Conservation (phyloP, 805 yeast genomes). For the Grigorovia jiainica region DNA sequence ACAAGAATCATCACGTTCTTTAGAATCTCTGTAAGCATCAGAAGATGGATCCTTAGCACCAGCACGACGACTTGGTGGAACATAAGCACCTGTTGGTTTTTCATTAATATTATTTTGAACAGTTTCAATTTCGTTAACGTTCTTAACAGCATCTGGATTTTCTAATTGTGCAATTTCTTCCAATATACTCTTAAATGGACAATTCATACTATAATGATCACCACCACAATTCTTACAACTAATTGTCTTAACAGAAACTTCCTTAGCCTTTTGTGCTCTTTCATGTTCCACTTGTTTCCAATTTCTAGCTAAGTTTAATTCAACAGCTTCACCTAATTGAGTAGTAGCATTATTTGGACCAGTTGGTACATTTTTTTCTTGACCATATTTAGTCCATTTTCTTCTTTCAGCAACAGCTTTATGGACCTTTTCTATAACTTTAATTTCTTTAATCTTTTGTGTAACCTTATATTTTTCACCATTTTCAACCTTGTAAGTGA, state of each 20-base stretch:
- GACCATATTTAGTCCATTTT: conserved; percentile 83
- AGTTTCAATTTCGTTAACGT: conserved; percentile 27
- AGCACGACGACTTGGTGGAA: conserved; percentile 48
- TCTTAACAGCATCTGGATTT: conserved; percentile 26
- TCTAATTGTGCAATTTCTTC: conserved; percentile 39
- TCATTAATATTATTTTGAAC: conserved; percentile 16
- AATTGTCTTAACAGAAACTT: conserved; percentile 37
- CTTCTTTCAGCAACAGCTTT: conserved; percentile 80
- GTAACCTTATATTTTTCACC: conserved; percentile 84
- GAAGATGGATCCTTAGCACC: conserved; percentile 34
- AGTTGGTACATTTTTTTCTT: conserved; percentile 58
- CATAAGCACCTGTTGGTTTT: conserved; percentile 34
- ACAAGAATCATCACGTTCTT: conserved; percentile 73
- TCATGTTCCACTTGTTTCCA: conserved; percentile 74
- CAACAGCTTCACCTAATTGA: conserved; percentile 76
- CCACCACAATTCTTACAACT: conserved; percentile 91
- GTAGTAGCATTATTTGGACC: conserved; percentile 90
- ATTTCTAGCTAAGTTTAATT: conserved; percentile 59
- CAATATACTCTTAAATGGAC: conserved; percentile 91
- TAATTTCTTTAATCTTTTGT: conserved; percentile 70
- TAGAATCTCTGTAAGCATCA: conserved; percentile 34
- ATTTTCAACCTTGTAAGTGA: conserved; percentile 64
- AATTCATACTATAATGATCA: conserved; percentile 83
- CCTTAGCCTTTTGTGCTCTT: conserved; percentile 41
- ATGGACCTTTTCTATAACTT: conserved; percentile 72